Evolutionary conservation across 1,284 basidiomycete genomes (phyloP).

Genomic region (Rhodotorula sp.): DNA sequence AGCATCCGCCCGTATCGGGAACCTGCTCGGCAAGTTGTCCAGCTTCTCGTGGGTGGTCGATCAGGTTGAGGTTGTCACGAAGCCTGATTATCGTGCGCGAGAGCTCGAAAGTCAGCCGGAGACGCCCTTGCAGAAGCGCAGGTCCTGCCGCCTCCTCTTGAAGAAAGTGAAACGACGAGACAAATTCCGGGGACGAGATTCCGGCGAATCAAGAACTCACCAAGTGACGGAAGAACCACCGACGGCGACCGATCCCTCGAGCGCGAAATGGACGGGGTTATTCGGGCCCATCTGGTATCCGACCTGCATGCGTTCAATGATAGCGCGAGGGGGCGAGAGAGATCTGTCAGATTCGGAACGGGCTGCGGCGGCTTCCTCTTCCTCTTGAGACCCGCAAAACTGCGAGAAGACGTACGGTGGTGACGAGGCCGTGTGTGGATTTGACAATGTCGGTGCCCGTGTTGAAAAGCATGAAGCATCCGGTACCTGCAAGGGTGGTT

Average conservation of each 20-base stretch:
- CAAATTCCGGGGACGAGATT: no score
- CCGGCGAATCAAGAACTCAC: not conserved
- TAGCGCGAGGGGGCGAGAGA: no score
- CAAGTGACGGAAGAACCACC: conserved; percentile 95
- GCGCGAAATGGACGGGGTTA: conserved; percentile 78
- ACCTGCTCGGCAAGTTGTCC: conserved; percentile 79
- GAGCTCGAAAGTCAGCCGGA: not conserved
- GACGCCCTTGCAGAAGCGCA: no score
- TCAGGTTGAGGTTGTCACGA: conserved; percentile 83
- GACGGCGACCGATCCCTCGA: conserved; percentile 93
- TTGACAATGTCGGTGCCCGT: conserved; percentile 83
- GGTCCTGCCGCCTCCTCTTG: no score
- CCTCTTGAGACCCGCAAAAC: no score
- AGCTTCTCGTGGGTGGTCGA: conserved; percentile 75
- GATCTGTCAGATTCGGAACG: not conserved
- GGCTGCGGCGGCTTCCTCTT: not conserved
- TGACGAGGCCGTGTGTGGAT: conserved; percentile 81
- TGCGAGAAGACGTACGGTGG: conserved; percentile 62
- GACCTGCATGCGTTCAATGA: conserved; percentile 62
- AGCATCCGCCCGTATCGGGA: conserved; percentile 82
- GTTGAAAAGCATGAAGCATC: conserved; percentile 91
- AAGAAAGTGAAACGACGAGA: no score
- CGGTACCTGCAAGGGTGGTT: conserved; percentile 63
- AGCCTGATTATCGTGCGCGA: conserved; percentile 54
- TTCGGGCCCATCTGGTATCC: conserved; percentile 86